phyloP scores from a whole-genome alignment of 768 basidiomycete genomes.

The Dictyophora rubrovolvata region DNA sequence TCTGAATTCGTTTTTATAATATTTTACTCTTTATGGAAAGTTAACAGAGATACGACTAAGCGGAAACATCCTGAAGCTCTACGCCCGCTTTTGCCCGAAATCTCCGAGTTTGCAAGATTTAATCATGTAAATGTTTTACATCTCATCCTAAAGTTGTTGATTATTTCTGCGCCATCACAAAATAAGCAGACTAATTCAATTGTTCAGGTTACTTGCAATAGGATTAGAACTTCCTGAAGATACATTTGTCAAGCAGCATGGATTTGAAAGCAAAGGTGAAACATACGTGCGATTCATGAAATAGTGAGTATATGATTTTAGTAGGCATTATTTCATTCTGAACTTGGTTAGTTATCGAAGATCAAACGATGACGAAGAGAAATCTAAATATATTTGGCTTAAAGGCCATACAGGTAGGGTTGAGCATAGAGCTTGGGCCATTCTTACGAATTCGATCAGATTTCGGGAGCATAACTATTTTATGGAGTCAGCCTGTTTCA shows the following conservation, averaged over 20 bases:
- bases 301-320: slow-evolving; percentile 25
- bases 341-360: slow-evolving; percentile 34
- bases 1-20: background rate
- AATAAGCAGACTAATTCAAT: background rate
- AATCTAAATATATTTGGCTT: slow-evolving; percentile 46
- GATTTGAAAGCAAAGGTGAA: slow-evolving; percentile 29
- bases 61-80: slow-evolving; percentile 39
- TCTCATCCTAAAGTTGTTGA: slow-evolving; percentile 32
- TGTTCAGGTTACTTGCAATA: slow-evolving; percentile 35
- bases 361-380: slow-evolving; percentile 36
- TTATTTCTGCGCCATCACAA: background rate
- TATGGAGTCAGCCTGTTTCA: slow-evolving; percentile 53
- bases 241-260: slow-evolving; percentile 37
- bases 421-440: background rate
- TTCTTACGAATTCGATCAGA: slow-evolving; percentile 23
- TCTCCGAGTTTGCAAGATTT: slow-evolving; percentile 37
- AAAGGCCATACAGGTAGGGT: slow-evolving; percentile 46
- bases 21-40: slow-evolving; percentile 19
- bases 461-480: slow-evolving; percentile 43
- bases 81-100: slow-evolving; percentile 42
- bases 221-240: slow-evolving; percentile 49
- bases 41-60: slow-evolving; percentile 39
- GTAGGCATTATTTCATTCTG: background rate
- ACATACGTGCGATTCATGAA: slow-evolving; percentile 37
- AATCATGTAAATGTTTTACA: slow-evolving; percentile 45